Base-by-base conservation (phyloP, 495 filamentous ascomycete genomes). In the Aspergillus sclerotioniger region DNA sequence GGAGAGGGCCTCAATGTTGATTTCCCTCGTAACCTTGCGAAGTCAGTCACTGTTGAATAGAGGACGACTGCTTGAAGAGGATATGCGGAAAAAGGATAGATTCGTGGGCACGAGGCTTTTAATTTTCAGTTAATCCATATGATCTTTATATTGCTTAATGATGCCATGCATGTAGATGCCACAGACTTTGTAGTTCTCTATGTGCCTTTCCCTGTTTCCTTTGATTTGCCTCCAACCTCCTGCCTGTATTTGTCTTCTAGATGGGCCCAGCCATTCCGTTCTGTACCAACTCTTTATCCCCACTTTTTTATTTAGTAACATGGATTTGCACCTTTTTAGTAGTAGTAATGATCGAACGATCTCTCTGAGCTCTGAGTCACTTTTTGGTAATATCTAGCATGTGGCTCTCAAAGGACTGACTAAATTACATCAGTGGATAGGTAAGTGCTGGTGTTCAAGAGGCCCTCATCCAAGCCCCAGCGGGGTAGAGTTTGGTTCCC, bases 11-110 rank as follows among this genome's bases (percentile, higher is more conserved):
- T 97, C 56, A 97, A 98, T 68, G 93, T 97, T 53, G 93, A 97
- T 70, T 96, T 97, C 83, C 95, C 94, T 35, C 86, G 94, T 62
- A 98, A 98, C 77, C 77, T 98, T 70, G 94, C 94, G 68, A 98
- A 98, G 86, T 96, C 92, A 57, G 94, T 98, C 53, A 98, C 94
- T 44, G 94, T 98, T 54, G 94, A 98, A 83, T 98, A 90, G 79
- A 78, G 12, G n/a, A 19, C 45, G 19, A 19, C 28, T 43, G 12
- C 15, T 3, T 8, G 25, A 41, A 37, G 10, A 9, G 37, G 12
- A 41, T n/a, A 12, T n/a, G n/a, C 37, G n/a, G 37, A 13, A 12
- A 13, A 41, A 41, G 6, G 37, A 41, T 41, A 41, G 37, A n/a
- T 41, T n/a, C 37, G n/a, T 41, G 37, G 25, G 13, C 10, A 41